These are phyloP conservation scores for Colletotrichum sidae DNA, from an alignment of 2,329 filamentous ascomycete species.

Conservation along the genomic window DNA sequence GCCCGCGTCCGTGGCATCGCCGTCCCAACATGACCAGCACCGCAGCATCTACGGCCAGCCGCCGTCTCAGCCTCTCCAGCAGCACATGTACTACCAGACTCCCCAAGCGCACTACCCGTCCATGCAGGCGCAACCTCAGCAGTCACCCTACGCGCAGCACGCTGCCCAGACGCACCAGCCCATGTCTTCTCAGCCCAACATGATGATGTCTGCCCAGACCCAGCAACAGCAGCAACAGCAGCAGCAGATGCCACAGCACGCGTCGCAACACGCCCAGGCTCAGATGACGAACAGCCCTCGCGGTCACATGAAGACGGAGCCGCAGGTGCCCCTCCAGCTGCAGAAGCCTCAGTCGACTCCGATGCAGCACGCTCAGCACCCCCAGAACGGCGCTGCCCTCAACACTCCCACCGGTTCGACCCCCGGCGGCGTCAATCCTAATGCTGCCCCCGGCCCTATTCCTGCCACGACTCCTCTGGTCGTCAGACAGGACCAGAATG, in stretches of 20 bases:
- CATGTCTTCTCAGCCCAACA: slow-evolving; percentile 72
- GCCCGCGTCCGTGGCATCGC: slow-evolving; percentile 90
- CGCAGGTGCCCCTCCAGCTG: slow-evolving; percentile 70
- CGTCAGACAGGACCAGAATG: slow-evolving; percentile 93
- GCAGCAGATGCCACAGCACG: slow-evolving; percentile 54
- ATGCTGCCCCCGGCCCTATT: slow-evolving; percentile 94
- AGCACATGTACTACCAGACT: slow-evolving; percentile 80
- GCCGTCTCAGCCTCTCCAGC: slow-evolving; percentile 80
- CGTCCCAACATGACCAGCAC: slow-evolving; percentile 89
- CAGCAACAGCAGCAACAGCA: slow-evolving; percentile 49
- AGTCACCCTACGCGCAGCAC: slow-evolving; percentile 71
- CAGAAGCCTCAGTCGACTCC: slow-evolving; percentile 65
- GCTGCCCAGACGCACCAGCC: slow-evolving; percentile 65
- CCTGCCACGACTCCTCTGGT: slow-evolving; percentile 95
- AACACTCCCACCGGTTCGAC: slow-evolving; percentile 60
- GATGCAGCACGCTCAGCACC: slow-evolving; percentile 48
- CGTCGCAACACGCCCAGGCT: slow-evolving; percentile 62
- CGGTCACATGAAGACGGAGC: slow-evolving; percentile 69
- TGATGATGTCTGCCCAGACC: slow-evolving; percentile 74
- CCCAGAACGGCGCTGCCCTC: slow-evolving; percentile 56
- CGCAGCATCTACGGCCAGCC: slow-evolving; percentile 87
- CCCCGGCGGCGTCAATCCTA: slow-evolving; percentile 77
- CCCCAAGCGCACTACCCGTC: slow-evolving; percentile 73
- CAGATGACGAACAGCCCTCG: slow-evolving; percentile 72
- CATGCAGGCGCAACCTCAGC: slow-evolving; percentile 71